phyloP scores from a whole-genome alignment of 306 rosid genomes.

The Casuarina glauca region DNA sequence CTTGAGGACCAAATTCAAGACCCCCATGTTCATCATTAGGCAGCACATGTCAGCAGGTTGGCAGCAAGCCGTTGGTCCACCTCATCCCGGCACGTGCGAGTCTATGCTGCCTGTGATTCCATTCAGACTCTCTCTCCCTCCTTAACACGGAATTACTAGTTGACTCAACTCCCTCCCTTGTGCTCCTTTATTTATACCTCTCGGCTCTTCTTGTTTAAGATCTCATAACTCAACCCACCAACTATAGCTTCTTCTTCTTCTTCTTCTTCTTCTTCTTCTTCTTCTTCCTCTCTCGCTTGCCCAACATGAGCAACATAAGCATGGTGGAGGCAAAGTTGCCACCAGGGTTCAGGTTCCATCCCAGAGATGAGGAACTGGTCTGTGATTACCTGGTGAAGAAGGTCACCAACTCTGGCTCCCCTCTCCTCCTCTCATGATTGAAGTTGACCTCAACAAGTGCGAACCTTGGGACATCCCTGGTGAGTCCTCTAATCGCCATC shows the following conservation, averaged over 20 bases:
- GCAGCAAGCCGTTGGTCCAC: slow-evolving; percentile 42
- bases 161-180: slow-evolving; percentile 43
- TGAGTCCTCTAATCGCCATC: slow-evolving; percentile 25
- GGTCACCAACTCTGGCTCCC: slow-evolving; percentile 42
- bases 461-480: slow-evolving; percentile 99
- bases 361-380: slow-evolving; percentile 89
- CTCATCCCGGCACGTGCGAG: slow-evolving; percentile 34
- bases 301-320: slow-evolving; percentile 76
- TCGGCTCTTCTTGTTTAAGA: slow-evolving; percentile 16
- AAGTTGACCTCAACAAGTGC: slow-evolving; percentile 93
- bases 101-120: no score
- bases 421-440: slow-evolving; percentile 55
- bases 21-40: not conserved
- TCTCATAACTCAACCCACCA: slow-evolving; percentile 15
- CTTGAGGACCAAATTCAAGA: no score
- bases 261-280: not conserved
- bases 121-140: slow-evolving; percentile 14
- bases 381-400: slow-evolving; percentile 85
- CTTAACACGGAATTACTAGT: slow-evolving; percentile 41
- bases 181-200: slow-evolving; percentile 38
- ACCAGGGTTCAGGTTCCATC: slow-evolving; percentile 95
- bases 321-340: slow-evolving; percentile 83
- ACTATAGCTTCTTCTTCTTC: slow-evolving; percentile 8
- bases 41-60: slow-evolving; percentile 39
- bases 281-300: not conserved